Base-by-base conservation (phyloP, 2,329 filamentous ascomycete species). In the Ophiosphaerella herpotricha region DNA sequence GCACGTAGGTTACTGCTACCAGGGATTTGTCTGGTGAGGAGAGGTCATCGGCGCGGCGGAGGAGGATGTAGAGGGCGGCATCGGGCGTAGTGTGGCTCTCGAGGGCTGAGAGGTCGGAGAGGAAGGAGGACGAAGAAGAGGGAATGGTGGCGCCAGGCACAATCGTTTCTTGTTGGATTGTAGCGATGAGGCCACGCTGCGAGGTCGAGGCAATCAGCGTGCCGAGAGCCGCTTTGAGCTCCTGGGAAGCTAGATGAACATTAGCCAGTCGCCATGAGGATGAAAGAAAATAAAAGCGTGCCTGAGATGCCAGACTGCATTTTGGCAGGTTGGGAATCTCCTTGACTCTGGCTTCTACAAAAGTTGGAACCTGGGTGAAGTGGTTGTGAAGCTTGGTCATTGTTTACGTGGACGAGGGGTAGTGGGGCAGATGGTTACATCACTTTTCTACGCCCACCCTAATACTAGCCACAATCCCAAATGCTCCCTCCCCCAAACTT, bases 271-370 rank as follows among this genome's bases (percentile, higher is more conserved):
- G 16, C 34, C 34, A 41, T 39, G 38, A 38, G 35, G n/a, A 18
- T 24, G 13, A 24, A 8, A 14, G 42, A 6, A 14, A 23, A 37
- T 37, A 34, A 18, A 24, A 31, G 36, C 66, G 43, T 79, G 87
- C 87, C 87, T 75, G 86, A 84, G 63, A 91, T 91, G 74, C 88
- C 88, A 32, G 88, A 91, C 79, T 91, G 88, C 88, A 91, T 91
- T 46, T 62, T 81, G 50, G 23, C 24, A 18, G n/a, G 7, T 33
- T 14, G 7, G 7, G 14, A 13, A 31, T 23, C 7, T 39, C 5
- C 9, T 5, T 12, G 9, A 5, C 3, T 39, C 16, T 18, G 34
- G 14, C 14, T 43, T 18, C 9, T 8, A 9, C 6, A 16, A 26
- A 5, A 5, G 23, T 12, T 39, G 16, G 14, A 36, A 12, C 37